Base-by-base conservation (phyloP, 2,329 filamentous ascomycete species). In the Apiospora pterosperma region DNA sequence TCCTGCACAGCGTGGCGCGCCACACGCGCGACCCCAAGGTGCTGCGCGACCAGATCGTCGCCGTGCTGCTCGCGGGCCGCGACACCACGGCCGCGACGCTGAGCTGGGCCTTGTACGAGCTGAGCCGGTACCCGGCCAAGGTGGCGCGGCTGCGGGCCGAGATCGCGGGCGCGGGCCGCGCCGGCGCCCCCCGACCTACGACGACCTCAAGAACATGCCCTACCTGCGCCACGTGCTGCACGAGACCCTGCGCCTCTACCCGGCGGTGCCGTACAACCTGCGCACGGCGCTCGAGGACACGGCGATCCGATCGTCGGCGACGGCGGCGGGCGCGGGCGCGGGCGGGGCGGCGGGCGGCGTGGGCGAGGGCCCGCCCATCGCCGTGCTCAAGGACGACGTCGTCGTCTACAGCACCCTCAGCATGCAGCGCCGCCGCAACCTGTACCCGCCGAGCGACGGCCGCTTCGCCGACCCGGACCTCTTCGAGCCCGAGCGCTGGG, bases 41-140 rank as follows among this genome's bases (percentile, higher is more conserved):
- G 12, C 84, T 95, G 38, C 88, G 92, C 21, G 91, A 94, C 75
- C 91, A 94, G 74, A 82, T 93, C 58, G 86, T 92, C 59, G 88
- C 88, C 11, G 84, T 94, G 14, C 83, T 95, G 1, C 82, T 93
- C 12, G 91, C 90, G 3, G 91, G 90, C 5, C 81, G 88, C 62
- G 91, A 93, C 75, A 92, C 90, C 3, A 92, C 90, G 1, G 90
- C 89, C 31, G 84, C 82, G 25, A 90, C 88, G 0, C 79, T 92
- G 0, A 86, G 85, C 2, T 92, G 90, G 87, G 81, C 83, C 19
- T 84, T 92, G 69, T 90, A 55, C 34, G 88, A 92, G 72, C 78
- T 92, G 6, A 84, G 88, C 8, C 81, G 83, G 19, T 80, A 87
- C 65, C 88, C 88, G 0, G 75, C 82, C 4, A 81, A 88, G 7